Percentiles rank a stretch among this genome's conserved stretches.
Evolutionary conservation across 2,329 filamentous ascomycete species (phyloP).

Genomic region (Sphaceloma murrayae): DNA sequence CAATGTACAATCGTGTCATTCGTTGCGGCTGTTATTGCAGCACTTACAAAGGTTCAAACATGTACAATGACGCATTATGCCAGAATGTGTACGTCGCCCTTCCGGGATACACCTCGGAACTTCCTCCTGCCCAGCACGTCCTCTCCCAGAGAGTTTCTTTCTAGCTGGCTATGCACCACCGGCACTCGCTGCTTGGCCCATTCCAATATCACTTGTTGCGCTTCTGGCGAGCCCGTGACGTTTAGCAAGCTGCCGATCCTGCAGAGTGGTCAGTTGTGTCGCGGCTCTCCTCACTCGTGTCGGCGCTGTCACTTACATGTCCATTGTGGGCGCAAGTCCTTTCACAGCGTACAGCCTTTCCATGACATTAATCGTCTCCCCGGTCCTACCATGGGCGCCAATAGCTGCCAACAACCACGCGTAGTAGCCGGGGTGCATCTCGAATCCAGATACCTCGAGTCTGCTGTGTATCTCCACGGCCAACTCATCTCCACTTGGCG

Average conservation of each 20-base stretch:
- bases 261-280: constrained; percentile 10
- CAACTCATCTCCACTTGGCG: constrained; percentile 36
- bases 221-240: constrained; percentile 48
- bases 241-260: constrained; percentile 72
- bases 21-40: neutral
- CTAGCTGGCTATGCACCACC: constrained; percentile 57
- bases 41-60: neutral
- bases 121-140: constrained; percentile 8
- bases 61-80: constrained; percentile 9
- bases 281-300: no score
- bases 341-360: constrained; percentile 56
- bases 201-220: constrained; percentile 59
- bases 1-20: constrained; percentile 10
- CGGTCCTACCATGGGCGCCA: constrained; percentile 60
- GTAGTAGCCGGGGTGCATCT: constrained; percentile 64
- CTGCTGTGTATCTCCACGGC: constrained; percentile 57
- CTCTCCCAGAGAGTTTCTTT: constrained; percentile 28
- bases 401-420: constrained; percentile 68
- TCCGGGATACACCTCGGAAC: neutral
- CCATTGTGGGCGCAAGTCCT: constrained; percentile 56
- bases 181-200: constrained; percentile 66
- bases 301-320: constrained; percentile 52
- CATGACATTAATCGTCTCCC: constrained; percentile 58
- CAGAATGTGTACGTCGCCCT: constrained; percentile 1
- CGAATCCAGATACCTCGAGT: constrained; percentile 65